Percentiles rank a stretch among this genome's conserved stretches.
Evolutionary conservation across 2,329 filamentous ascomycete genomes (phyloP).

Genomic region (Aspergillus latus): DNA sequence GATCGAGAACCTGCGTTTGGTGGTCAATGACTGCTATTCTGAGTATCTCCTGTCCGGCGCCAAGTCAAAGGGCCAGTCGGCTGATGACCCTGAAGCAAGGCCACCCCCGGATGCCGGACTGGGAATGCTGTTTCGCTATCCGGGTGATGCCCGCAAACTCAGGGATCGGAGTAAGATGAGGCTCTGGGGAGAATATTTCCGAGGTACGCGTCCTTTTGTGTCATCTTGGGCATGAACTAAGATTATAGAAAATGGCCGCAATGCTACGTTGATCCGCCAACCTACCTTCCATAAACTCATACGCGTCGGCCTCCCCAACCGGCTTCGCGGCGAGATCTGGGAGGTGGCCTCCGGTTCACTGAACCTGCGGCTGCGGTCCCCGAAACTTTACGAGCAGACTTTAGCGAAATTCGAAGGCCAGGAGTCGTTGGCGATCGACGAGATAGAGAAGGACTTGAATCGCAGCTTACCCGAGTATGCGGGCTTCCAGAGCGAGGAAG

Average conservation of each 20-base stretch:
- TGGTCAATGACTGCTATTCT: conserved; percentile 85
- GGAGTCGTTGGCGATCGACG: conserved; percentile 92
- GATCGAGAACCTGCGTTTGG: conserved; percentile 77
- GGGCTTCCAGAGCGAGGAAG: conserved; percentile 93
- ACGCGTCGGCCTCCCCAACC: conserved; percentile 88
- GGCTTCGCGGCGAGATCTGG: conserved; percentile 92
- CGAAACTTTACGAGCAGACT: conserved; percentile 79
- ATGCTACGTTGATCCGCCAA: conserved; percentile 86
- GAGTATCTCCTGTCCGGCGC: conserved; percentile 67
- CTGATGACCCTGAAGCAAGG: conserved; percentile 43
- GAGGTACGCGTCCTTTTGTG: conserved; percentile 42
- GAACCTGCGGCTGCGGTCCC: conserved; percentile 82
- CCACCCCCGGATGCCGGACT: conserved; percentile 87
- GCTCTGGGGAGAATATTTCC: conserved; percentile 92
- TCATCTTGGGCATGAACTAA: conserved; percentile 13
- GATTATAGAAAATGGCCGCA: conserved; percentile 78
- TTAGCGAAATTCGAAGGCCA: conserved; percentile 78
- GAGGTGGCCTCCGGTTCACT: conserved; percentile 90
- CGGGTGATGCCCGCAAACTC: conserved; percentile 89
- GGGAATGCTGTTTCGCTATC: conserved; percentile 90
- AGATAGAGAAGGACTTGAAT: conserved; percentile 98
- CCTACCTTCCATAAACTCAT: conserved; percentile 98
- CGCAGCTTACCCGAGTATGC: conserved; percentile 95
- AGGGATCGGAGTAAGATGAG: conserved; percentile 96
- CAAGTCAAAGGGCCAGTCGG: conserved; percentile 51